phyloP scores from a whole-genome alignment of 805 yeast genomes.

The Komagataella mondaviorum region DNA sequence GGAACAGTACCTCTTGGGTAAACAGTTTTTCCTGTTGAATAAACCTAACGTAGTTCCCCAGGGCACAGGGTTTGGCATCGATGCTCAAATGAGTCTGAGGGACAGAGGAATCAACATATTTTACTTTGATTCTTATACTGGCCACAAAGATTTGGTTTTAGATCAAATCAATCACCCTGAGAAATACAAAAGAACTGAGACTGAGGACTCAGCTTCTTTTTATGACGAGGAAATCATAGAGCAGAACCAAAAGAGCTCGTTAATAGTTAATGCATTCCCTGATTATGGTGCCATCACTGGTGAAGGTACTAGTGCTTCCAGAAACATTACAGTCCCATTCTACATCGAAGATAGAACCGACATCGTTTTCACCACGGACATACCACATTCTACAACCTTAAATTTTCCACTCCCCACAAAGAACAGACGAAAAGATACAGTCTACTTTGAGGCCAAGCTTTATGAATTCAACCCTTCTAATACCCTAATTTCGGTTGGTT shows the following conservation, averaged over 20 bases:
- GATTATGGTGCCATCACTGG: background rate
- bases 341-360: constrained; percentile 19
- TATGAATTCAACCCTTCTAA: constrained; percentile 26
- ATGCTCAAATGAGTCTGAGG: constrained; percentile 15
- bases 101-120: constrained; percentile 21
- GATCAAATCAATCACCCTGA: background rate
- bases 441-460: constrained; percentile 54
- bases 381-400: constrained; percentile 12
- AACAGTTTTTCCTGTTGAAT: constrained; percentile 10
- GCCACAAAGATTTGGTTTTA: constrained; percentile 13
- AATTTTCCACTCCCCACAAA: constrained; percentile 21
- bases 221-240: background rate
- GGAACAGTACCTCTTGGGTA: constrained; percentile 12
- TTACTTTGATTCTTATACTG: constrained; percentile 17
- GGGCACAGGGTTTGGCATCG: constrained; percentile 10
- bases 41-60: constrained; percentile 14
- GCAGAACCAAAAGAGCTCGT: background rate
- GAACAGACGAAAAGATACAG: constrained; percentile 30
- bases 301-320: constrained; percentile 1
- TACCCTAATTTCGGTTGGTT: constrained; percentile 49
- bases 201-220: background rate
- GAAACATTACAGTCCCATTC: constrained; percentile 9
- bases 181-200: background rate
- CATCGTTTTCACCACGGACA: constrained; percentile 11
- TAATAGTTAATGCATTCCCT: background rate